Base-by-base conservation (phyloP, 75 land plant species). In the Isoetes taiwanensis region DNA sequence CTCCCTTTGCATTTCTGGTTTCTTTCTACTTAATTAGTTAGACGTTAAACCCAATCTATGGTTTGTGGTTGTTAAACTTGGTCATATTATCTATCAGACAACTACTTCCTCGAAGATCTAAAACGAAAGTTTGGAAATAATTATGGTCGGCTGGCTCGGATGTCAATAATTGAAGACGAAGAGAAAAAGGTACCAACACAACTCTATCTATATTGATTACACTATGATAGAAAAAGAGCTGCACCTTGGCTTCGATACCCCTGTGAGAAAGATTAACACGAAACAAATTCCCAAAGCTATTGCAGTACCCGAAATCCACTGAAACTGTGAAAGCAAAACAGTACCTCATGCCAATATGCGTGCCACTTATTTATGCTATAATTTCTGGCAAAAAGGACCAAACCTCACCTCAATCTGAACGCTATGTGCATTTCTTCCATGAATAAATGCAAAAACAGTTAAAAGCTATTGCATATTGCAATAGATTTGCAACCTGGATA, bases 201-300 rank as follows among this genome's bases (percentile, higher is more conserved):
- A n/a, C n/a, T n/a, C n/a, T n/a, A n/a, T n/a, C n/a, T n/a, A n/a
- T n/a, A n/a, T n/a, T n/a, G n/a, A n/a, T n/a, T n/a, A n/a, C n/a
- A n/a, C n/a, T n/a, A n/a, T n/a, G n/a, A n/a, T n/a, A n/a, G n/a
- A n/a, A n/a, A n/a, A n/a, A n/a, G n/a, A n/a, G n/a, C n/a, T n/a
- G n/a, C n/a, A 89, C 90, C 82, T 75, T 30, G 98, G 98, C 58
- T 93, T 95, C 58, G 73, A 77, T 12, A 86, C 86, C 23, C 86
- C 85, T 12, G 75, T 17, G 54, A 65, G 86, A 63, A 93, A 93
- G 29, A 78, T 43, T 26, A 61, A 54, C 58, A 88, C 96, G 64
- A 88, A 93, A 56, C 82, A 79, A 56, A 85, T 67, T n/a, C 98
- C 98, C 57, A 78, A 41, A 31, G 78, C 62, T 32, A 93, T 77